phyloP scores from a whole-genome alignment of 768 basidiomycete species.

The Suillus subalutaceus region DNA sequence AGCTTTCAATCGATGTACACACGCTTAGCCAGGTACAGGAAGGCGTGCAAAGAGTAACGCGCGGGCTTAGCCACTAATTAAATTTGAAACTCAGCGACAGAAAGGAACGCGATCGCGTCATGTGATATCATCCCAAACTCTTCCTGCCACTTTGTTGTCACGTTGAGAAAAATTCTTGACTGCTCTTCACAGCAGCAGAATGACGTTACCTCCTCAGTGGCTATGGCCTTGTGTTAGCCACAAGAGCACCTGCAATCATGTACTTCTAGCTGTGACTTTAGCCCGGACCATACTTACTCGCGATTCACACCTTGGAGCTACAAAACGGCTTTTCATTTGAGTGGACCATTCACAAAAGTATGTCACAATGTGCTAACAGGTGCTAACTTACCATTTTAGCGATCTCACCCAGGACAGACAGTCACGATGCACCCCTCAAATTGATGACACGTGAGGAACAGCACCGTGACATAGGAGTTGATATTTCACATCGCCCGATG shows the following conservation, averaged over 20 bases:
- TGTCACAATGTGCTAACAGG: not conserved
- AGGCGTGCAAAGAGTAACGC: not conserved
- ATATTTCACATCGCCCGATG: not conserved
- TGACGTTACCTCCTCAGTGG: not conserved
- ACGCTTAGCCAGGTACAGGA: constrained; percentile 2
- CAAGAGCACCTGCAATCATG: not conserved
- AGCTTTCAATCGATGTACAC: constrained; percentile 7
- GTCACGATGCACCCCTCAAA: not conserved
- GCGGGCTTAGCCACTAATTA: not conserved
- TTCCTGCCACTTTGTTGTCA: not conserved
- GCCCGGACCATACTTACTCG: not conserved
- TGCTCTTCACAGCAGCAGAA: not conserved
- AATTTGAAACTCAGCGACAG: not conserved
- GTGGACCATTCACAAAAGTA: not conserved
- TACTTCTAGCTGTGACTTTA: not conserved
- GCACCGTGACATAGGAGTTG: not conserved
- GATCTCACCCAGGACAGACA: not conserved
- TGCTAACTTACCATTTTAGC: not conserved
- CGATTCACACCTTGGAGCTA: not conserved
- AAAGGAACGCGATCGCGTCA: not conserved
- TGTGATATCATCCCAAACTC: not conserved
- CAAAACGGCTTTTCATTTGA: not conserved
- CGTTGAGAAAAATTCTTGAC: not conserved
- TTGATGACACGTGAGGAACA: not conserved
- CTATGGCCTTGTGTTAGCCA: not conserved